A percentile compares a stretch with the other conserved stretches of the same genome.
Conservation (phyloP, 176 grass and related monocot species). For the Cenchrus purpureus region DNA sequence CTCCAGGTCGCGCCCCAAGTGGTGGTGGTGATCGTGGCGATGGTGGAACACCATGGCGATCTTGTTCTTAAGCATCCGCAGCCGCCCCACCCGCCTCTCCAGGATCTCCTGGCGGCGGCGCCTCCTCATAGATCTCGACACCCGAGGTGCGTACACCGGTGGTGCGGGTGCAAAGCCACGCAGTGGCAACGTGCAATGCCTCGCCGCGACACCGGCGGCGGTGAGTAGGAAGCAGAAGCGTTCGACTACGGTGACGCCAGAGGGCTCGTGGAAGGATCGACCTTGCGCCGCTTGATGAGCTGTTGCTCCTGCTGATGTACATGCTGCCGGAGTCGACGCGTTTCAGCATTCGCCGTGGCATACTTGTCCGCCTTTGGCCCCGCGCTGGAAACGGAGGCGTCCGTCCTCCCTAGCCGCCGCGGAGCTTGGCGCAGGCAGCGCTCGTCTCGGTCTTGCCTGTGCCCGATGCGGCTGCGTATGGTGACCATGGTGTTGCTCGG, state of each 20-base stretch:
- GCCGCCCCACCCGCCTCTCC: constrained; percentile 35
- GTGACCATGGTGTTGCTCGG: constrained; percentile 33
- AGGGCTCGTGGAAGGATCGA: constrained; percentile 10
- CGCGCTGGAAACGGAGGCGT: not conserved
- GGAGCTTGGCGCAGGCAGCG: not conserved
- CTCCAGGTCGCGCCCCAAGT: not conserved
- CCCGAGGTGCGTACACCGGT: too few species aligned
- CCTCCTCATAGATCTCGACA: not conserved
- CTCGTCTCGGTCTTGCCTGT: too few species aligned
- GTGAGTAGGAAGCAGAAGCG: not conserved
- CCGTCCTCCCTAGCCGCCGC: not conserved
- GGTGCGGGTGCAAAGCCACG: not conserved
- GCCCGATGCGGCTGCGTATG: constrained; percentile 25
- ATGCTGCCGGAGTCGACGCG: constrained; percentile 23
- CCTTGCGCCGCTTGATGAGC: not conserved
- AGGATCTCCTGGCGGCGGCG: not conserved
- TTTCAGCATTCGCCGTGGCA: not conserved
- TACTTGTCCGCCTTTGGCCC: not conserved
- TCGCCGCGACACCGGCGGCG: not conserved
- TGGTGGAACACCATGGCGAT: constrained; percentile 65
- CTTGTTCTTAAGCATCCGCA: constrained; percentile 60
- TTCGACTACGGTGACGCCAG: not conserved
- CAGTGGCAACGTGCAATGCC: not conserved
- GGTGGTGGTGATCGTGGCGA: constrained; percentile 61
- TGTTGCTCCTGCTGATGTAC: constrained; percentile 1